Evolutionary conservation across 495 filamentous ascomycete genomes (phyloP).

Genomic region (Penicillium pancosmium): DNA sequence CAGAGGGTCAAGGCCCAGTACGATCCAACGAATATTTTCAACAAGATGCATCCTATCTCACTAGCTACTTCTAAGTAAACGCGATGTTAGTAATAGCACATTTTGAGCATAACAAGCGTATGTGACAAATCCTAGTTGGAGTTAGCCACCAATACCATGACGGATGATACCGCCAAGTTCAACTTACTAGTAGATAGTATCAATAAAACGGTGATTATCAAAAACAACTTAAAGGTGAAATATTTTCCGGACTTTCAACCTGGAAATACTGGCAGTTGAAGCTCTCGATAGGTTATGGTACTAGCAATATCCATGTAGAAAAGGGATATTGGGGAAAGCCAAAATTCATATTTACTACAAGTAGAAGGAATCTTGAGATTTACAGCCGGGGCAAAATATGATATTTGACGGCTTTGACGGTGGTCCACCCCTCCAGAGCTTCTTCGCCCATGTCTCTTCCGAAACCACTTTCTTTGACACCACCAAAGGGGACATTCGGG

Average conservation of each 20-base stretch:
- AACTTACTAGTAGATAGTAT: too few species aligned
- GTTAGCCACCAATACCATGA: too few species aligned
- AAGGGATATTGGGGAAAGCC: too few species aligned
- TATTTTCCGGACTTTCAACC: too few species aligned
- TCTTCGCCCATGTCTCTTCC: slow-evolving; percentile 49
- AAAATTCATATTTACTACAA: neutral
- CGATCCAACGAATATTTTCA: slow-evolving; percentile 58
- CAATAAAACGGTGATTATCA: too few species aligned
- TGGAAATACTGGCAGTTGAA: too few species aligned
- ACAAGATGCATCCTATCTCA: slow-evolving; percentile 42
- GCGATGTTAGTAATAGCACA: neutral
- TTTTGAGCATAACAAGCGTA: too few species aligned
- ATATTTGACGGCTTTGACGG: slow-evolving; percentile 29
- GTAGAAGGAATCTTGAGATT: neutral
- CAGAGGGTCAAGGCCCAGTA: slow-evolving; percentile 54
- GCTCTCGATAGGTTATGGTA: too few species aligned
- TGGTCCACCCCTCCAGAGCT: slow-evolving; percentile 31
- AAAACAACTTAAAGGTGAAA: too few species aligned
- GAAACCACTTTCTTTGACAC: slow-evolving; percentile 58
- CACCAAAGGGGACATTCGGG: slow-evolving; percentile 50
- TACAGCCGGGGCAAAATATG: slow-evolving; percentile 26
- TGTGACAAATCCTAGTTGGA: too few species aligned
- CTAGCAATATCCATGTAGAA: too few species aligned
- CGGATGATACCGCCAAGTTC: too few species aligned
- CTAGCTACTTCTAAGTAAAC: neutral